Percentiles rank a stretch among this genome's conserved stretches.
Evolutionary conservation across 306 rosid species (phyloP).

Genomic region (Phaseolus lunatus): DNA sequence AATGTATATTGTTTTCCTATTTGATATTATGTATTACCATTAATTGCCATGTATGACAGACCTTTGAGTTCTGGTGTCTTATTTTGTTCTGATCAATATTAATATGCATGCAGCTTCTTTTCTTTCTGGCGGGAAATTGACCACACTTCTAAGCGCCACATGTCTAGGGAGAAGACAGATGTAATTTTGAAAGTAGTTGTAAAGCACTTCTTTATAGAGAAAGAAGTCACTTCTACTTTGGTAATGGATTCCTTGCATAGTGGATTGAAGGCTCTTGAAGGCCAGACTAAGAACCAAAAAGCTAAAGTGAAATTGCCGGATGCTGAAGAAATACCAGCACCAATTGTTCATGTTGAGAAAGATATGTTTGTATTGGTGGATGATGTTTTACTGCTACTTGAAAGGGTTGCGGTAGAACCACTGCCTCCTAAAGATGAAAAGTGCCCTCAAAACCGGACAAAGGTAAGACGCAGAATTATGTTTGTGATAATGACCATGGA

Average conservation of each 20-base stretch:
- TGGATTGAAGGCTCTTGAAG: conserved; percentile 97
- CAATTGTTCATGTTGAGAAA: conserved; percentile 86
- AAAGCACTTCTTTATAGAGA: conserved; percentile 94
- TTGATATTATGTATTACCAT: not conserved
- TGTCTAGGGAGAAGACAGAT: conserved; percentile 94
- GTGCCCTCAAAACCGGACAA: conserved; percentile 99
- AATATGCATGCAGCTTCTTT: conserved; percentile 69
- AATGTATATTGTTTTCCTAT: conserved; percentile 5
- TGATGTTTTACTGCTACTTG: conserved; percentile 84
- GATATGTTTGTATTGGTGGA: conserved; percentile 90
- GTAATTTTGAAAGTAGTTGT: conserved; percentile 89
- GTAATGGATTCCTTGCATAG: conserved; percentile 98
- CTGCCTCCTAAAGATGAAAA: conserved; percentile 99
- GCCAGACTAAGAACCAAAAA: conserved; percentile 74
- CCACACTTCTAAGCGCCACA: conserved; percentile 81
- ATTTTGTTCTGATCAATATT: conserved; percentile 39
- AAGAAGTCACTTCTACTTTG: conserved; percentile 97
- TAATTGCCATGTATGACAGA: conserved; percentile 2
- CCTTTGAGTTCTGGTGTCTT: conserved; percentile 28
- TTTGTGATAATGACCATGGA: conserved; percentile 4
- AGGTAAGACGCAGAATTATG: conserved; percentile 61
- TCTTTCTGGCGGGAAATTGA: conserved; percentile 95
- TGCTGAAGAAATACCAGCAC: conserved; percentile 89
- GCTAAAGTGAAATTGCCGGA: conserved; percentile 69
- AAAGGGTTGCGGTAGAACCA: conserved; percentile 96